phyloP scores from a whole-genome alignment of 352 stramenopile genomes.

The Phytophthora tentaculata region DNA sequence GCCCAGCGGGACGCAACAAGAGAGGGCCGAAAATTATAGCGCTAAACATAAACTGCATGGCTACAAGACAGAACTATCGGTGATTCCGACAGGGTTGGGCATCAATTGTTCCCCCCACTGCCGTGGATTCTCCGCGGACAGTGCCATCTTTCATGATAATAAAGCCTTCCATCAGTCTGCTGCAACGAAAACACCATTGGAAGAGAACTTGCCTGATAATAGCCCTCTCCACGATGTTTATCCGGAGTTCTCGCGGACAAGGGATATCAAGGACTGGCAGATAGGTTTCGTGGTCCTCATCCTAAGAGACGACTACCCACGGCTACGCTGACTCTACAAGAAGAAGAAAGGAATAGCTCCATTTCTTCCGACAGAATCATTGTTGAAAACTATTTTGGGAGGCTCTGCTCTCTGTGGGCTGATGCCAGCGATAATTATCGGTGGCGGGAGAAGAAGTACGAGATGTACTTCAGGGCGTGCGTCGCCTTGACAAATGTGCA shows the following conservation, averaged over 20 bases:
- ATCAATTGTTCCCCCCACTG: background rate
- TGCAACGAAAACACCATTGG: background rate
- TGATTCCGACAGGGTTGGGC: background rate
- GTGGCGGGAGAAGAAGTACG: conserved; percentile 12
- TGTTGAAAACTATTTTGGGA: background rate
- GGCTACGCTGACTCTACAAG: background rate
- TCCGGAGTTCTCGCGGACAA: background rate
- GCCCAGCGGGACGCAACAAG: background rate
- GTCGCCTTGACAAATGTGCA: conserved; percentile 13
- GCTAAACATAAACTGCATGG: background rate
- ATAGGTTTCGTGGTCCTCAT: background rate
- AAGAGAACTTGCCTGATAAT: background rate
- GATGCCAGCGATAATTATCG: background rate
- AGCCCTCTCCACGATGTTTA: background rate
- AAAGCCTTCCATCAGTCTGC: background rate
- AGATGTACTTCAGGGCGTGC: conserved; percentile 12
- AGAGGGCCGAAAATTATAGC: background rate
- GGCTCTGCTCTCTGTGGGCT: background rate
- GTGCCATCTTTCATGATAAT: background rate
- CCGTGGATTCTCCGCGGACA: background rate
- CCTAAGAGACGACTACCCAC: background rate
- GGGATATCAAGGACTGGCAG: background rate
- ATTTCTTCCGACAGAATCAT: background rate
- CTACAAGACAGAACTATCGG: background rate
- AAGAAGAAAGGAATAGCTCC: background rate